A percentile compares a stretch with the other conserved stretches of the same genome.
phyloP scores from a whole-genome alignment of 169 alveolate genomes.

The Cyclospora cayetanensis region DNA sequence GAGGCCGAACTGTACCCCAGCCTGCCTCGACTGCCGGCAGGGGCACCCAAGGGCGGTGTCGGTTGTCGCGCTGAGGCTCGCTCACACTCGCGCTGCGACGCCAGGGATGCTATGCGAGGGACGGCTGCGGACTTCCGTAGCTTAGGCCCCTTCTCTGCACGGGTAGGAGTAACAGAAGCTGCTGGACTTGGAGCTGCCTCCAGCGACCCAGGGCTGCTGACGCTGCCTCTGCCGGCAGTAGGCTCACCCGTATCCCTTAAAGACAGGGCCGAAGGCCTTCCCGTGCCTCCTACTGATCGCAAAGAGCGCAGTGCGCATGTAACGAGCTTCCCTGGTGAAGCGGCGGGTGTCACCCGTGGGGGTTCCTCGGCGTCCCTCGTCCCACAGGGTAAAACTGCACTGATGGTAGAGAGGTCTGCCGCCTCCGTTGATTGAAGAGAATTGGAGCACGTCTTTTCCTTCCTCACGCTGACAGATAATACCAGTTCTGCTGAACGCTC shows the following conservation, averaged over 20 bases:
- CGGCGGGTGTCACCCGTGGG: too few species aligned
- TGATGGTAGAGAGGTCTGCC: too few species aligned
- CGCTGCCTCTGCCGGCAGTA: not conserved
- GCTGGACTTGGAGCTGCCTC: too few species aligned
- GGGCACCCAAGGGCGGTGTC: not conserved
- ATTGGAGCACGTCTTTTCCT: too few species aligned
- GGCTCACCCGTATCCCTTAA: not conserved
- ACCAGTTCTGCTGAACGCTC: too few species aligned
- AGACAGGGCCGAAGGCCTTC: not conserved
- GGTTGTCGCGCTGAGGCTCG: not conserved
- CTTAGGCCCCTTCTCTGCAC: not conserved
- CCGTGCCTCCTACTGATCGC: not conserved
- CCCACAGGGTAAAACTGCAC: too few species aligned
- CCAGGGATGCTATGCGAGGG: conserved; percentile 2
- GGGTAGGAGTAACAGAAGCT: not conserved
- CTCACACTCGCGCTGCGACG: not conserved
- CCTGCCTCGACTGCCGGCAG: not conserved
- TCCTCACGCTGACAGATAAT: too few species aligned
- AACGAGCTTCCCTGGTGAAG: not conserved
- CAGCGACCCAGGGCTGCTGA: not conserved
- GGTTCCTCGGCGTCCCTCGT: too few species aligned
- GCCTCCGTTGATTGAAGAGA: too few species aligned
- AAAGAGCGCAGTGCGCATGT: not conserved
- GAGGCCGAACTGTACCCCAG: not conserved
- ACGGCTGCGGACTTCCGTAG: not conserved